Conservation (phyloP, 768 basidiomycete species). For the Mycena rebaudengoi region DNA sequence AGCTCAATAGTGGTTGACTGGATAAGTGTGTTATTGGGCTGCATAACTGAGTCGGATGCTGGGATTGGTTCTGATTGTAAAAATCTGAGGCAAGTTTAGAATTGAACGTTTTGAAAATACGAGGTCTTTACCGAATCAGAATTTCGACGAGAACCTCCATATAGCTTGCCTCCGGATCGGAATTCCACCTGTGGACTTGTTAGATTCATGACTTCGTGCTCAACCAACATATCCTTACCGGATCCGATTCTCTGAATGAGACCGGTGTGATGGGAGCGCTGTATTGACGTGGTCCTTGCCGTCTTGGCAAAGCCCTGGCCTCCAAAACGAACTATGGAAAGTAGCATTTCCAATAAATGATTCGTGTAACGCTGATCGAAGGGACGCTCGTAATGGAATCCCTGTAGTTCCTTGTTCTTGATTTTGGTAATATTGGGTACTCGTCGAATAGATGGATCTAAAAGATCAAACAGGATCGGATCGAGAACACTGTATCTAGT, state of each 20-base stretch:
- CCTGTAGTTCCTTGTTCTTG: conserved; percentile 71
- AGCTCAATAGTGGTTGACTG: conserved; percentile 84
- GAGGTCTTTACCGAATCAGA: conserved; percentile 66
- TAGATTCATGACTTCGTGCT: conserved; percentile 1
- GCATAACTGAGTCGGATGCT: conserved; percentile 58
- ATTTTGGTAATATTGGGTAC: conserved; percentile 58
- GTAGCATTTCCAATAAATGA: conserved; percentile 80
- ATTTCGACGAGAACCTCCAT: conserved; percentile 80
- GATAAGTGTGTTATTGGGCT: conserved; percentile 65
- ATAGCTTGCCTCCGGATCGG: conserved; percentile 69
- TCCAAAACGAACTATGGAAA: conserved; percentile 84
- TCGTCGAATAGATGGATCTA: conserved; percentile 74
- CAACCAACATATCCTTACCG: conserved; percentile 49
- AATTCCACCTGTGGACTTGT: conserved; percentile 42
- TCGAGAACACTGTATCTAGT: conserved; percentile 76
- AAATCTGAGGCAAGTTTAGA: conserved; percentile 54
- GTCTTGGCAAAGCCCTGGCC: conserved; percentile 88
- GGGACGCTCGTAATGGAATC: conserved; percentile 72
- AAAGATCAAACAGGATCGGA: conserved; percentile 80
- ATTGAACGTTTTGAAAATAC: background rate
- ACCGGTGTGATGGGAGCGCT: conserved; percentile 69
- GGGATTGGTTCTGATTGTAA: conserved; percentile 80
- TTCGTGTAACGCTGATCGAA: conserved; percentile 80
- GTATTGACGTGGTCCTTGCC: conserved; percentile 69
- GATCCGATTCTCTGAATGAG: conserved; percentile 68